phyloP scores from a whole-genome alignment of 495 filamentous ascomycete species.

The Aspergillus affinis region DNA sequence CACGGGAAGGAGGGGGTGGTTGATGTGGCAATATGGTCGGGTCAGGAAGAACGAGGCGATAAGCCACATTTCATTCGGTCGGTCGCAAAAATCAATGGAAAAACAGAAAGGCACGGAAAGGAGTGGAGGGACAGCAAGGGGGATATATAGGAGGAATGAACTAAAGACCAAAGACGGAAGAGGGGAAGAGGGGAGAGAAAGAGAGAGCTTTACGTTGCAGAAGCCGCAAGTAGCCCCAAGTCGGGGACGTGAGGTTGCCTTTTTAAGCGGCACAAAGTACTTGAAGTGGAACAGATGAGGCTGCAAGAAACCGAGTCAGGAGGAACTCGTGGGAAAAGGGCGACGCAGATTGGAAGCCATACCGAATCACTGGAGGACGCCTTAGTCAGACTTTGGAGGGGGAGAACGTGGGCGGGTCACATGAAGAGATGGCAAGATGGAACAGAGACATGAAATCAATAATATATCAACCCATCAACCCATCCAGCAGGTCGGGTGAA shows the following conservation, averaged over 20 bases:
- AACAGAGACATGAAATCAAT: too few species aligned
- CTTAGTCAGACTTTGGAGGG: not conserved
- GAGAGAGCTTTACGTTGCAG: not conserved
- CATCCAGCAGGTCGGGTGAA: not conserved
- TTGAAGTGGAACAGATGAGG: not conserved
- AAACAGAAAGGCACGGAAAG: not conserved
- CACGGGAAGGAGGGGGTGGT: not conserved
- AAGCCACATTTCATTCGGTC: conserved; percentile 8
- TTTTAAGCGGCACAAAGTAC: not conserved
- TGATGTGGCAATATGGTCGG: not conserved
- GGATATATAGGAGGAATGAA: not conserved
- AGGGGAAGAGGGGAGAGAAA: not conserved
- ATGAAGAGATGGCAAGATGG: not conserved
- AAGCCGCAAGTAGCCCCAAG: not conserved
- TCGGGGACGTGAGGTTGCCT: not conserved
- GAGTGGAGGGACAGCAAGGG: not conserved
- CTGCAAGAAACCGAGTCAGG: not conserved
- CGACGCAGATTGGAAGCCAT: not conserved
- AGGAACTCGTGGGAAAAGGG: not conserved
- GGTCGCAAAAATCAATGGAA: not conserved
- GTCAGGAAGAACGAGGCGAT: not conserved
- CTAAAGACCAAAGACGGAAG: not conserved
- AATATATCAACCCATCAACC: too few species aligned
- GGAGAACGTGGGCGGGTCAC: not conserved
- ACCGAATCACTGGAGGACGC: not conserved